Evolutionary conservation across 163 green algal species (phyloP), one percentile per base, ranked within the genome.

Genomic region (Scenedesmus sp.): DNA sequence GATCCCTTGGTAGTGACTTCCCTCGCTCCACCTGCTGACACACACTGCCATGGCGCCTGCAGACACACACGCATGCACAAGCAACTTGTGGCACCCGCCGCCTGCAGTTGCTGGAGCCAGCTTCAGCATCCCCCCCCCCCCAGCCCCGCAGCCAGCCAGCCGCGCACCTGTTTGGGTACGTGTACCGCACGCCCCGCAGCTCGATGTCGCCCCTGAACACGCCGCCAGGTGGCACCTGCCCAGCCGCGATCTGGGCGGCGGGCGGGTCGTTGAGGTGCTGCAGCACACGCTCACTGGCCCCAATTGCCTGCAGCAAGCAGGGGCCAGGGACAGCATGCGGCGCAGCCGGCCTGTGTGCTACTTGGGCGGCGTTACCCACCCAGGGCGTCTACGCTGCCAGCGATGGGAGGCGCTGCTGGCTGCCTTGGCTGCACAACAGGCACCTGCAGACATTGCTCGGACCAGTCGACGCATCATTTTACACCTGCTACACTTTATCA

Each of bases 201-300:
- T 93, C 90, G 30, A 96, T 44, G 42, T 87, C 81, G 40, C 95
- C 95, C 10, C 37, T 88, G 87, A 95, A 96, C 30, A 84, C 51
- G 42, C 83, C 73, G 7, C 85, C 85, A 35, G 93, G 80, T 18
- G 61, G 92, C 49, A 33, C 33, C 20, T 37, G 24, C 51, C 94
- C 94, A 10, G 89, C 16, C 33, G 90, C 87, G 22, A 98, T 93
- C 94, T 98, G 95, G 22, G 93, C 92, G 18, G 96, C 95, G 0
- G 94, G 89, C 1, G 93, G 93, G 20, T 92, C 83, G 4, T 96
- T 94, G 18, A 98, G 92, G 83, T 97, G 95, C 24, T 93, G 83
- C 82, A 99, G 91, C 33, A 99, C 96, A 0, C 96, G 92, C 89
- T 98, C 96, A 68, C 91, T 96, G 40, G 97, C 96, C 30, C 97